A percentile compares a stretch with the other conserved stretches of the same genome.
Evolutionary conservation across 2,329 filamentous ascomycete genomes (phyloP).

Genomic region (Fusarium multiceps): DNA sequence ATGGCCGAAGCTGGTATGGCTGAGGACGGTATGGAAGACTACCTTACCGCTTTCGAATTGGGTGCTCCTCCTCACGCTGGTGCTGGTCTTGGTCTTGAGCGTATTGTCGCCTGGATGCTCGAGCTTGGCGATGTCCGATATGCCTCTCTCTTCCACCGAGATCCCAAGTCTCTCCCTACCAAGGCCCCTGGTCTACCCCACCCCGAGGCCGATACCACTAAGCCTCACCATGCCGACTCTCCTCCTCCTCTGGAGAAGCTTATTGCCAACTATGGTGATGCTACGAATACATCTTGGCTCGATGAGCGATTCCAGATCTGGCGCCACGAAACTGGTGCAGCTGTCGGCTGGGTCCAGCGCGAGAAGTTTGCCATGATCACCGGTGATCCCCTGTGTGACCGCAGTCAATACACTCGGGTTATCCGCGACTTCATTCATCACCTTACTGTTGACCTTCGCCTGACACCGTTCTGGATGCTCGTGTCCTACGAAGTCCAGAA

Average conservation of each 20-base stretch:
- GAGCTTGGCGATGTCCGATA: conserved; percentile 90
- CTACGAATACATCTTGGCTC: conserved; percentile 92
- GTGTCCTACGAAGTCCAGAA: conserved; percentile 83
- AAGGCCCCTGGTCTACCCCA: conserved; percentile 77
- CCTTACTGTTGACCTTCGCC: conserved; percentile 73
- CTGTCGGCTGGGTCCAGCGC: conserved; percentile 83
- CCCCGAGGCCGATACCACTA: conserved; percentile 83
- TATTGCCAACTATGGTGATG: conserved; percentile 95
- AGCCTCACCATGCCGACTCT: conserved; percentile 60
- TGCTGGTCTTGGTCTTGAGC: conserved; percentile 89
- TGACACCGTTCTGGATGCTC: conserved; percentile 90
- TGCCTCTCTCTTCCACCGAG: conserved; percentile 86
- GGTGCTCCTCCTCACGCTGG: conserved; percentile 91
- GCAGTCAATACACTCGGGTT: conserved; percentile 78
- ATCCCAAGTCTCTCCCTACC: conserved; percentile 85
- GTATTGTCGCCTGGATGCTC: conserved; percentile 86
- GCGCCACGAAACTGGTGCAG: conserved; percentile 86
- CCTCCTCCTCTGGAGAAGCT: conserved; percentile 84
- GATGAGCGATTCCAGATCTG: conserved; percentile 90
- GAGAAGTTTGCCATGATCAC: conserved; percentile 84
- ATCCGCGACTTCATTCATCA: conserved; percentile 80
- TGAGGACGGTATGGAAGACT: conserved; percentile 88
- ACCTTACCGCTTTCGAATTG: conserved; percentile 88
- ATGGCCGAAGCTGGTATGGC: conserved; percentile 82
- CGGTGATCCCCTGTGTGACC: conserved; percentile 87